These are phyloP conservation scores for Cyphellophora attinorum DNA, from an alignment of 2,329 filamentous ascomycete genomes.

Conservation along the genomic window DNA sequence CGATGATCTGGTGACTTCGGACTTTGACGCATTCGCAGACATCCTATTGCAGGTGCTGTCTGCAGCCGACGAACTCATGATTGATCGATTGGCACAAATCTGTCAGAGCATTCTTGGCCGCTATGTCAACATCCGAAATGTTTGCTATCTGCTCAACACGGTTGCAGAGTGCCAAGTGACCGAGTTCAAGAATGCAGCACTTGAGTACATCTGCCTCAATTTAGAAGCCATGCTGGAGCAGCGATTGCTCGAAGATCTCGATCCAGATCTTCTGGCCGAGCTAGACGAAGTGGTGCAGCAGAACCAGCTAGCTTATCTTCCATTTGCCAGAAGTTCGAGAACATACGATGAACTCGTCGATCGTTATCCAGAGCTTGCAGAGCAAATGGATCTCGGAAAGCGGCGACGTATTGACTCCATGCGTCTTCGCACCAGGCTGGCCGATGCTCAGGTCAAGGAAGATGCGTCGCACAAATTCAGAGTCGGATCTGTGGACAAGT, in stretches of 20 bases:
- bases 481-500: slow-evolving; percentile 57
- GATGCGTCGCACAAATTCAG: slow-evolving; percentile 53
- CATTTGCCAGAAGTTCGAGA: slow-evolving; percentile 66
- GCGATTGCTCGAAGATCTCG: slow-evolving; percentile 68
- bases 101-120: slow-evolving; percentile 77
- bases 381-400: slow-evolving; percentile 30
- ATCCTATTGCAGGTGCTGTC: slow-evolving; percentile 84
- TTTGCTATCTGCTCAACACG: slow-evolving; percentile 74
- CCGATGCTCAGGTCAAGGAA: slow-evolving; percentile 54
- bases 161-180: slow-evolving; percentile 75
- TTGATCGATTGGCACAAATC: slow-evolving; percentile 79
- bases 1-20: slow-evolving; percentile 59
- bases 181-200: slow-evolving; percentile 75
- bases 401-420: slow-evolving; percentile 67
- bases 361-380: slow-evolving; percentile 35
- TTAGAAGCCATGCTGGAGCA: slow-evolving; percentile 89
- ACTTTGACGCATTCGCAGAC: slow-evolving; percentile 77
- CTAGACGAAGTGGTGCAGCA: slow-evolving; percentile 70
- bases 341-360: slow-evolving; percentile 46
- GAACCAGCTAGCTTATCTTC: slow-evolving; percentile 70
- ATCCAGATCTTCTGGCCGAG: slow-evolving; percentile 71
- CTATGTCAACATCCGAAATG: slow-evolving; percentile 56
- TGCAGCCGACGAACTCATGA: slow-evolving; percentile 88
- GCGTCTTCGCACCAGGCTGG: slow-evolving; percentile 54
- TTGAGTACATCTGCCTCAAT: slow-evolving; percentile 88